phyloP scores from a whole-genome alignment of 2,329 filamentous ascomycete species.

The Knufia fluminis region DNA sequence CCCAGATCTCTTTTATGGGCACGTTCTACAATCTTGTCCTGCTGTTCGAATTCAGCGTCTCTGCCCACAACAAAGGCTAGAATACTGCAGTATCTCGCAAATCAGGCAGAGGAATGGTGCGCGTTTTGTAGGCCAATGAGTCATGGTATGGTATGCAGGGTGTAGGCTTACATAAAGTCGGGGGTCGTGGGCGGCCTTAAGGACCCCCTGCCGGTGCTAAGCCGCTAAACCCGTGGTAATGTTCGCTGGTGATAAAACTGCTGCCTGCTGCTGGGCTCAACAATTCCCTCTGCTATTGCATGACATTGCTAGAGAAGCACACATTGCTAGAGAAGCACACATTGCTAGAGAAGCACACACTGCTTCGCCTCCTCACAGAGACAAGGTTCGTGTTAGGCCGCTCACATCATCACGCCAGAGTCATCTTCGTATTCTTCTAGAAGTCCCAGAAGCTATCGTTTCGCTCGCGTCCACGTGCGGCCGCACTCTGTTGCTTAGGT shows the following conservation, averaged over 20 bases:
- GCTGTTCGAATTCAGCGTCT: too few species aligned
- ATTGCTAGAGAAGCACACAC: background rate
- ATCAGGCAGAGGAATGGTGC: background rate
- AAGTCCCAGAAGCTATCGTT: constrained; percentile 23
- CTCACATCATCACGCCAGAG: background rate
- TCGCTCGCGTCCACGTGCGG: constrained; percentile 8
- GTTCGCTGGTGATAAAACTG: background rate
- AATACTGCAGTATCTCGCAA: background rate
- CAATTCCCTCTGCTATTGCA: background rate
- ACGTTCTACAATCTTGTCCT: too few species aligned
- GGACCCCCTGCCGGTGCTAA: background rate
- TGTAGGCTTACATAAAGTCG: background rate
- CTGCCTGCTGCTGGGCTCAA: background rate
- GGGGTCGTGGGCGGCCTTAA: constrained; percentile 1
- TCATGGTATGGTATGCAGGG: background rate
- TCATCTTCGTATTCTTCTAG: constrained; percentile 6
- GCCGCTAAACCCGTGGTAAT: background rate
- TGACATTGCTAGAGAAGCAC: background rate
- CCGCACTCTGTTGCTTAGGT: constrained; percentile 3
- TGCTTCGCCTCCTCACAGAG: too few species aligned
- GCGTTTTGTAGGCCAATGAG: background rate
- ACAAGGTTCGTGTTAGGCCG: too few species aligned
- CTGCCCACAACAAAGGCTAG: too few species aligned
- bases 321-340: background rate
- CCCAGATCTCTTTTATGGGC: too few species aligned